Evolutionary conservation across 345 rosid species (phyloP).

Genomic region (Sonneratia caseolaris): DNA sequence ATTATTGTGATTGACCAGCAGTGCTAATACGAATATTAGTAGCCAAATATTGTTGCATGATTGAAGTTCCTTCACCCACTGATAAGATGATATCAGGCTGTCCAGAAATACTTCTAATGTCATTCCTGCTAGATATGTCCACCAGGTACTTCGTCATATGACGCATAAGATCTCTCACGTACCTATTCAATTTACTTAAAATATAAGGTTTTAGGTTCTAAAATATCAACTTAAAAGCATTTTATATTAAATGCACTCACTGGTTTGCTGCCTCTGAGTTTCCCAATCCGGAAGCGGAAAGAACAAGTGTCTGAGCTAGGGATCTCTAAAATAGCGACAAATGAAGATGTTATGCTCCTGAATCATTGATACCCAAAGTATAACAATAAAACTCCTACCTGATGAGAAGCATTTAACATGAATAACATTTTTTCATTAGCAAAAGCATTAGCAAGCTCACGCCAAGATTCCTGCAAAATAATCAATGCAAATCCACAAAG

Average conservation of each 20-base stretch:
- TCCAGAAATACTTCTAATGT: slow-evolving; percentile 68
- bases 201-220: slow-evolving; percentile 9
- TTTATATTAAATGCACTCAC: slow-evolving; percentile 37
- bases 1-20: not conserved
- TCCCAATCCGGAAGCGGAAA: slow-evolving; percentile 79
- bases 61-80: slow-evolving; percentile 32
- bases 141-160: slow-evolving; percentile 60
- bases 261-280: slow-evolving; percentile 70
- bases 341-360: slow-evolving; percentile 10
- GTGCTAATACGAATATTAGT: not conserved
- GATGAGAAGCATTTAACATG: slow-evolving; percentile 65
- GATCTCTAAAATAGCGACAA: slow-evolving; percentile 54
- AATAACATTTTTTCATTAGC: slow-evolving; percentile 66
- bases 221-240: slow-evolving; percentile 8
- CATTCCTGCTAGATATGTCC: slow-evolving; percentile 62
- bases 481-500: slow-evolving; percentile 9
- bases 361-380: slow-evolving; percentile 2
- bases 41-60: slow-evolving; percentile 4
- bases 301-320: slow-evolving; percentile 87
- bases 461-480: slow-evolving; percentile 79
- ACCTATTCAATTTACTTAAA: slow-evolving; percentile 38
- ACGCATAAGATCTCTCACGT: slow-evolving; percentile 69
- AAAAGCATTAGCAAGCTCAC: slow-evolving; percentile 76
- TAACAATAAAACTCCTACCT: slow-evolving; percentile 41
- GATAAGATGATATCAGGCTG: slow-evolving; percentile 76